Evolutionary conservation across 306 rosid species (phyloP), one percentile per base, ranked within the genome.

Genomic region (Rosa rugosa): DNA sequence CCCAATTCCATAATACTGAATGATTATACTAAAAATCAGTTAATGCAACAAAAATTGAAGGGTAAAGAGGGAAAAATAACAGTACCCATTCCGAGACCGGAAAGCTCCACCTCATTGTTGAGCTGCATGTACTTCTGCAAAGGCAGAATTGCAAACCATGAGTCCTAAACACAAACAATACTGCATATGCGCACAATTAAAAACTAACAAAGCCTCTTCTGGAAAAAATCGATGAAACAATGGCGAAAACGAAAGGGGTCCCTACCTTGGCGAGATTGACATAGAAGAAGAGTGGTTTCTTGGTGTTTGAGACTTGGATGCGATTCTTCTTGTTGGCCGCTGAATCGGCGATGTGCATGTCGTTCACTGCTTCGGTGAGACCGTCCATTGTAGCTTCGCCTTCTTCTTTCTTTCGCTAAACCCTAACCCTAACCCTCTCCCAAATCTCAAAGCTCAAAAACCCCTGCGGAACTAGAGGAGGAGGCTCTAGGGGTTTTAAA

Each of bases 81-180:
- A 20, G 67, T 77, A 92, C 97, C 97, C 97, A 90, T 90, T 87
- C 97, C 97, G 4, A 92, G 85, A 47, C 94, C 97, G 23, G 97
- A 92, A 17, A 92, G 92, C 82, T 92, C 97, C 20, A 92, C 93
- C 82, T 92, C 97, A 60, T 92, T 88, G 79, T 92, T 84, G 75
- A 82, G 93, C 80, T 90, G 90, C 94, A 92, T 90, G 79, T 92
- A 92, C 84, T 88, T 92, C 97, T 92, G 86, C 83, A 54, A 69
- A 14, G 3, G 9, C n/a, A 41, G 7, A 76, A 72, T 68, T 23
- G 41, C 18, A 41, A 57, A 57, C 31, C 51, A 73, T 31, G 50
- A 54, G 20, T 45, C 1, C 20, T 42, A 20, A 9, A 25, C 75
- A 70, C 22, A 70, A 8, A 10, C 66, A 3, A 65, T 6, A 14